Evolutionary conservation across 257 asterid genomes (phyloP), one percentile per base, ranked within the genome.

Genomic region (Petunia secreta): DNA sequence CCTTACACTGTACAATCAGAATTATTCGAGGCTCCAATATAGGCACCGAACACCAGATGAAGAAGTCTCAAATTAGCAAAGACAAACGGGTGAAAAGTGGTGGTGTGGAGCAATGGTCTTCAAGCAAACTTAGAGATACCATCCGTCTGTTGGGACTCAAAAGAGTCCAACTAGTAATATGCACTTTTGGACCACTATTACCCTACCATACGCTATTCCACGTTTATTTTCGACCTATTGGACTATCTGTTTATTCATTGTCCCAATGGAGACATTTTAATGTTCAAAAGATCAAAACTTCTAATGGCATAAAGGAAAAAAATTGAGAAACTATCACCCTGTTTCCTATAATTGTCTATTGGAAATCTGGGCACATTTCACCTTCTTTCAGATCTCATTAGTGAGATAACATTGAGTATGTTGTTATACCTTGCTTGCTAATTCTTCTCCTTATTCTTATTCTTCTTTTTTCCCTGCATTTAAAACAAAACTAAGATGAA

Each of bases 61-160:
- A 9, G 9, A 64, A 2, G 46, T 64, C 14, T 5, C 16, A 11
- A 64, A 64, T 64, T 38, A 38, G 71, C 25, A 38, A 64, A 38
- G 16, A 64, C 5, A 40, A 64, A 38, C 1, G 13, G 71, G 48
- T 38, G 34, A 63, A 37, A 63, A 10, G 69, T 68, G 9, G 40
- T 8, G 58, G 1, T 69, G 59, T 69, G 77, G 59, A 69, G 9
- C 58, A 69, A 25, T 69, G 59, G 14, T 5, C 16, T 44, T 46
- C 76, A 9, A 46, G 40, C 37, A 66, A 0, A 15, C 3, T 15
- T 41, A 0, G 59, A 71, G 60, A 34, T 48, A 34, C 34, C 46
- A 10, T 71, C 25, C 60, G 43, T 46, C 59, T 71, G 60, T 48
- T 71, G 77, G 2, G 60, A 69, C 43, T 48, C 34, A 71, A 48